Base-by-base conservation (phyloP, 2,329 filamentous ascomycete species). In the Colletotrichum orbiculare region DNA sequence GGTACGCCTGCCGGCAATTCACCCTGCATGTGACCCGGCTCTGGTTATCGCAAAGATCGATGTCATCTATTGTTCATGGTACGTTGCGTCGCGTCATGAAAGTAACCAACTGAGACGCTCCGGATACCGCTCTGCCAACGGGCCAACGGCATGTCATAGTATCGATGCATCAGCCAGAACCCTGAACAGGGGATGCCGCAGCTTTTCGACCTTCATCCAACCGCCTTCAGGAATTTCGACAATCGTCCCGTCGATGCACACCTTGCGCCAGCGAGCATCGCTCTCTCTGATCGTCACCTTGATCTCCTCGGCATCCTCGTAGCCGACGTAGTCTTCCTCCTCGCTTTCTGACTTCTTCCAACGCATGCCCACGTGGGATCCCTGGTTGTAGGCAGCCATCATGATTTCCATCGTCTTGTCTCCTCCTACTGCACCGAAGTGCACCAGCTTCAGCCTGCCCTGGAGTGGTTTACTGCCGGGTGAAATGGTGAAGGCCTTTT, bases 231-330 rank as follows among this genome's bases (percentile, higher is more conserved):
- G 90, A 1, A 97, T 79, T 64, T 87, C 85, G 3, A 97, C 87
- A 71, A 97, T 96, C 57, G 91, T 93, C 3, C 95, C 95, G 76
- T 98, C 95, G n/a, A 98, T 83, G 75, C 95, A 98, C 12, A 97
- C 86, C 72, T 94, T 88, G 66, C 95, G 84, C 94, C 94, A 97
- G 56, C 88, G 82, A 49, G 81, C 81, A n/a, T 93, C 88, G 13
- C 86, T 81, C 72, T 96, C 92, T 1, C 80, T 68, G 41, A 93
- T 88, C 13, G 86, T 83, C 50, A 97, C 87, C 63, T 79, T 82
- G 15, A 97, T 69, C 55, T 86, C 86, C 2, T 91, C 86, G 7
- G 96, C 83, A 58, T 87, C 84, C 15, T 91, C 86, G 74, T 97
- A 97, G 0, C 83, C 83, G 1, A 97, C 90, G 13, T 80, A 80